Conservation (phyloP, 257 asterid genomes). For the Leonotis leonurus region DNA sequence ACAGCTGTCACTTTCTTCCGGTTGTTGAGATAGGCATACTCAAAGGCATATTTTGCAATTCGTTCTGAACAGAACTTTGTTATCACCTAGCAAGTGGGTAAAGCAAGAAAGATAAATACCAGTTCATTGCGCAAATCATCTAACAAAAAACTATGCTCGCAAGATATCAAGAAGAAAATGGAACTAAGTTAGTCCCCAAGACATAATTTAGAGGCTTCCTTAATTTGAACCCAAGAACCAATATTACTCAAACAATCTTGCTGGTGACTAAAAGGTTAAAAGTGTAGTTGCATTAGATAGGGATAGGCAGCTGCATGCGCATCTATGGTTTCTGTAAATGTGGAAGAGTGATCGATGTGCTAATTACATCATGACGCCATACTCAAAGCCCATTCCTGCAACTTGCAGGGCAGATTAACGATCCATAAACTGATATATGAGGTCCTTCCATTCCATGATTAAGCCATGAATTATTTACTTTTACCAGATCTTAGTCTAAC, state of each 20-base stretch:
- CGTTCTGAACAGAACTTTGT: constrained; percentile 98
- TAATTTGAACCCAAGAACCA: neutral
- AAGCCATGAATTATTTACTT: neutral
- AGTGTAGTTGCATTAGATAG: neutral
- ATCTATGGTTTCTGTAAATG: neutral
- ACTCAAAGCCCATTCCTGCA: neutral
- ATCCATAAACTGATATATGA: neutral
- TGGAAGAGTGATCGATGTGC: neutral
- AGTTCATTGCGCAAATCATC: neutral
- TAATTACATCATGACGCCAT: no score
- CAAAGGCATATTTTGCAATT: constrained; percentile 93
- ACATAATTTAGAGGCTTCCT: neutral
- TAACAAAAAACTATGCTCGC: neutral
- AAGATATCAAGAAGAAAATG: neutral
- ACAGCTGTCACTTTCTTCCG: constrained; percentile 93
- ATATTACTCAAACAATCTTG: neutral
- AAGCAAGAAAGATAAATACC: constrained; percentile 29
- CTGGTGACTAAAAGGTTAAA: neutral
- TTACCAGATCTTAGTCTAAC: no score
- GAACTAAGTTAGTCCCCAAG: neutral
- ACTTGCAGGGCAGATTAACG: neutral
- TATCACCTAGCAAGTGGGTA: constrained; percentile 59
- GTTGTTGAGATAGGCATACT: constrained; percentile 95
- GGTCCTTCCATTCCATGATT: neutral
- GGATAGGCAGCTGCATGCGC: neutral